Evolutionary conservation across 78 protist species (phyloP).

Genomic region (Chrysochromulina parva): DNA sequence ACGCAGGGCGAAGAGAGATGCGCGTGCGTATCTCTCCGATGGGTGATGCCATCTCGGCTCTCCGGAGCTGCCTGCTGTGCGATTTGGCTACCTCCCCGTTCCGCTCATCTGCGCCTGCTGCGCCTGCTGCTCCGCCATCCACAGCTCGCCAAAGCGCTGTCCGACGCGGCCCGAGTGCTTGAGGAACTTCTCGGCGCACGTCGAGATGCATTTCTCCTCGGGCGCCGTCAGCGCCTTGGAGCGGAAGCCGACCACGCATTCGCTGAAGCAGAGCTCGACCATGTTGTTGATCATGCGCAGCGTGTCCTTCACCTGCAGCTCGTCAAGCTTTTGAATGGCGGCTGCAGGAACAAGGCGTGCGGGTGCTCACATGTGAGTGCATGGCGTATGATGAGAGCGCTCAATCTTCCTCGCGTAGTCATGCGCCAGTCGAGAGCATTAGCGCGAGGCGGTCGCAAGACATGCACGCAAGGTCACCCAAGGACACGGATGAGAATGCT

Average conservation of each 20-base stretch:
- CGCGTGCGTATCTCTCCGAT: too few relatives aligned
- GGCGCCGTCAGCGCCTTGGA: not conserved
- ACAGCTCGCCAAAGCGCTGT: not conserved
- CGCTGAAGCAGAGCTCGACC: not conserved
- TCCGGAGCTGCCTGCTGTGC: too few relatives aligned
- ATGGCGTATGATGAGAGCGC: too few relatives aligned
- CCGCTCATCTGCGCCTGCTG: too few relatives aligned
- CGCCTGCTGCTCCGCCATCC: not conserved
- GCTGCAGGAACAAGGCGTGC: not conserved
- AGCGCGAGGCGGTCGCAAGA: too few relatives aligned
- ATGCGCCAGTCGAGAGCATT: too few relatives aligned
- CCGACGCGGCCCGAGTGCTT: constrained; percentile 5
- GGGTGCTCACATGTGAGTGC: not conserved
- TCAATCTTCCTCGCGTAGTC: too few relatives aligned
- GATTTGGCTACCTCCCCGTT: too few relatives aligned
- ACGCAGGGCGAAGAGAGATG: too few relatives aligned
- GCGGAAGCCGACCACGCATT: constrained; percentile 1
- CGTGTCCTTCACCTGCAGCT: not conserved
- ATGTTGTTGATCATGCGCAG: constrained; percentile 6
- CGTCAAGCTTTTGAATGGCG: not conserved
- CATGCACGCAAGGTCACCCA: too few relatives aligned
- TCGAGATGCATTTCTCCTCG: not conserved
- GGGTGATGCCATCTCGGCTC: too few relatives aligned
- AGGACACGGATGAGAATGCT: too few relatives aligned
- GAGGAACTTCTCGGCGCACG: not conserved